Evolutionary conservation across 257 asterid species (phyloP).

Genomic region (Solanum pennellii): DNA sequence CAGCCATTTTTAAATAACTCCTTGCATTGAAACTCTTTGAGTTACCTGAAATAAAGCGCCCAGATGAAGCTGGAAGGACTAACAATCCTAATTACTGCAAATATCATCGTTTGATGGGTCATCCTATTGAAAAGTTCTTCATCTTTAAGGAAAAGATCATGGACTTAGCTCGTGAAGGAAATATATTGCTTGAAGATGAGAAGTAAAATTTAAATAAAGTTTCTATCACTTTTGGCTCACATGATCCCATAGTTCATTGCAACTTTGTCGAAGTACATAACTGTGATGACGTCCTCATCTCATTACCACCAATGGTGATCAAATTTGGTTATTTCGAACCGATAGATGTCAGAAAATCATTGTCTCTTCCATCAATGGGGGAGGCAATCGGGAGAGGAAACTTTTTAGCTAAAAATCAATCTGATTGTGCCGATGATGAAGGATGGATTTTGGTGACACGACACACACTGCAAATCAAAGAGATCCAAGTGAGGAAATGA

Average conservation of each 20-base stretch:
- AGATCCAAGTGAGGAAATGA: neutral
- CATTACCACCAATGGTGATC: neutral
- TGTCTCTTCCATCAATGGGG: rapidly evolving
- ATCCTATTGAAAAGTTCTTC: neutral
- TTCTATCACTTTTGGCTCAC: neutral
- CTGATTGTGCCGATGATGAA: neutral
- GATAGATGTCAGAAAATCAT: neutral
- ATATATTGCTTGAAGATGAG: neutral
- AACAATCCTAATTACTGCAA: neutral
- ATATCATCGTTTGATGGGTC: neutral
- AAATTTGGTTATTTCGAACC: neutral
- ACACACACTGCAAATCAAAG: neutral
- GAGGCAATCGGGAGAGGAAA: neutral
- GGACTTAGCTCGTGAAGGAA: neutral
- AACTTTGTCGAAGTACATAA: neutral
- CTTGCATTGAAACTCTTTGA: neutral
- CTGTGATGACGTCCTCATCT: rapidly evolving
- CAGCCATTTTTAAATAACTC: neutral
- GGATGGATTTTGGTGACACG: neutral
- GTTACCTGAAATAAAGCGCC: neutral
- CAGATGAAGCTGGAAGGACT: no score
- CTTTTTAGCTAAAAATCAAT: no score
- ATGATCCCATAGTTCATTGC: neutral
- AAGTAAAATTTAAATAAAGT: no score
- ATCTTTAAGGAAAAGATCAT: neutral